phyloP scores from a whole-genome alignment of 202 grass and related monocot genomes.

The Alloteropsis angusta region DNA sequence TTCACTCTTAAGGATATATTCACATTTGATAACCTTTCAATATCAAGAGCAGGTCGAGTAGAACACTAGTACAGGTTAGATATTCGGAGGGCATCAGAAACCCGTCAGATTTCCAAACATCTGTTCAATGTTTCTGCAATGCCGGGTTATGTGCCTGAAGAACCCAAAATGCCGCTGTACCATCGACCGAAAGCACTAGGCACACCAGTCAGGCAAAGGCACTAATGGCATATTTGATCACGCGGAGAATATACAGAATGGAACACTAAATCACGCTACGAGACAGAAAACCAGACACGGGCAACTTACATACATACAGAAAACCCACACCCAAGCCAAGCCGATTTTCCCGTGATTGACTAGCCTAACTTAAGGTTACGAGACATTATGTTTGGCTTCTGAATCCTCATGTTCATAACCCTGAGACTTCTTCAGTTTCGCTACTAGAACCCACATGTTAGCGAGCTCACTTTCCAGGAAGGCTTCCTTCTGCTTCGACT shows the following conservation, averaged over 20 bases:
- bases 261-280: conserved; percentile 32
- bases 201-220: conserved; percentile 12
- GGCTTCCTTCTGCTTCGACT: conserved; percentile 82
- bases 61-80: conserved; percentile 22
- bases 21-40: conserved; percentile 24
- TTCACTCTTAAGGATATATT: conserved; percentile 7
- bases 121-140: conserved; percentile 1
- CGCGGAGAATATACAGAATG: conserved; percentile 39
- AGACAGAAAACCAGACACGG: conserved; percentile 15
- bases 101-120: not conserved
- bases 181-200: conserved; percentile 14
- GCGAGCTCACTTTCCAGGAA: conserved; percentile 89
- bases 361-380: conserved; percentile 15
- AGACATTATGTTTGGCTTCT: conserved; percentile 35
- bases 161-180: conserved; percentile 25
- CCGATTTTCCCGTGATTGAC: conserved; percentile 12
- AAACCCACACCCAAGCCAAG: conserved; percentile 41
- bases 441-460: conserved; percentile 96
- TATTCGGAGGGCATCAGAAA: conserved; percentile 4
- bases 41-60: conserved; percentile 7
- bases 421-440: conserved; percentile 78
- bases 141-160: not conserved
- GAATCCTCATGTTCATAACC: conserved; percentile 48
- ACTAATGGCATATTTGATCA: conserved; percentile 33
- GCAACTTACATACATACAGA: conserved; percentile 56